Evolutionary conservation across 2,329 filamentous ascomycete genomes (phyloP), one percentile per base, ranked within the genome.

Genomic region (Sclerotinia glacialis): DNA sequence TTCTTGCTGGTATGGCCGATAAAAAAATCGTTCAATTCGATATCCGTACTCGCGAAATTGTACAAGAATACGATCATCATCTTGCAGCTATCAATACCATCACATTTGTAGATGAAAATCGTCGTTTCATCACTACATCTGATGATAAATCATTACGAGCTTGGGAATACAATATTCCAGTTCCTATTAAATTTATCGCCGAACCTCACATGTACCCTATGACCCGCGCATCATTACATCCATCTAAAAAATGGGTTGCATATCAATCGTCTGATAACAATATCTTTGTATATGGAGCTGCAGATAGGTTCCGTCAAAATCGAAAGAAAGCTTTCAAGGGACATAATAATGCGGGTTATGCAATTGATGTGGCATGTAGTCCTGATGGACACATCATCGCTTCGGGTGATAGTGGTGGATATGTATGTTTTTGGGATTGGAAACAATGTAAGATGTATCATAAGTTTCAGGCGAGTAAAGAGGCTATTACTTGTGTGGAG

Each of bases 361-460:
- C 90, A 2, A 92, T 98, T 69, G 95, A 97, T 74, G 84, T 99
- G 61, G 88, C 90, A 63, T 90, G 96, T 76, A 92, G 88, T 74
- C 92, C 93, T 0, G 95, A 98, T 77, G 95, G 95, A 0, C 92
- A 96, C 76, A 96, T 97, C 77, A 82, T 99, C 65, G 89, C 88
- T 26, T 91, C 86, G 23, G 95, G 95, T 69, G 95, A 99, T 78
- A 91, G 87, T 62, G 92, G 86, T 21, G 95, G 96, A 46, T 97
- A 86, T 74, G 87, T 97, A 58, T 96, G 91, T 79, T 97, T 98
- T 80, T 99, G 93, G 92, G 95, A 98, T 79, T 99, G 93, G 92
- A 99, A 99, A 85, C 97, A 93, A 49, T 96, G 94, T 78, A 98
- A 97, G 81, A 94, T 99, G 93, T 97, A 92, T 79, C 92, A 97